Conservation (phyloP, 1,284 basidiomycete species). For the Pseudozyma pruni region DNA sequence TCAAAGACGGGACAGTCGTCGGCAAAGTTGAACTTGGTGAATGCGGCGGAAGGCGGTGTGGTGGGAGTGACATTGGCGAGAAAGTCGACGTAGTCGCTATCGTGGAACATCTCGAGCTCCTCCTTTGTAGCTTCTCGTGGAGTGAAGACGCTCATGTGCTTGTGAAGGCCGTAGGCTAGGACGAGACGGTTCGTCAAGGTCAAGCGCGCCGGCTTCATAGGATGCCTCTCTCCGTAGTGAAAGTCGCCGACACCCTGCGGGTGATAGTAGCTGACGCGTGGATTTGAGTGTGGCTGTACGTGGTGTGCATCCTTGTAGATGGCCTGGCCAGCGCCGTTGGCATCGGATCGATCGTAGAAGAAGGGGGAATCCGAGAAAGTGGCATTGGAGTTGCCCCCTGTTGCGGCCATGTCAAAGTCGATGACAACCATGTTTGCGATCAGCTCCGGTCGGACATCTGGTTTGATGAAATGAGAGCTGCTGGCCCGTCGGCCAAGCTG, state of each 20-base stretch:
- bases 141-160: constrained; percentile 93
- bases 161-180: constrained; percentile 93
- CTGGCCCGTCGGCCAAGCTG: constrained; percentile 4
- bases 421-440: constrained; percentile 57
- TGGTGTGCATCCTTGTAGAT: constrained; percentile 46
- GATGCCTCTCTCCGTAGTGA: constrained; percentile 84
- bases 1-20: constrained; percentile 68
- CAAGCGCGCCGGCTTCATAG: constrained; percentile 96
- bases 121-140: constrained; percentile 87
- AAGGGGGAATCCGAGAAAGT: constrained; percentile 64
- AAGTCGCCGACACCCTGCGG: constrained; percentile 93
- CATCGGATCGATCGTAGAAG: constrained; percentile 59
- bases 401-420: constrained; percentile 56
- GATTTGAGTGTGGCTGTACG: constrained; percentile 62
- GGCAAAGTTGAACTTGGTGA: constrained; percentile 67
- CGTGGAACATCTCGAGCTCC: constrained; percentile 91
- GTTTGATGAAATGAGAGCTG: not conserved
- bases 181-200: constrained; percentile 95
- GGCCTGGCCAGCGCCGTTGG: constrained; percentile 45
- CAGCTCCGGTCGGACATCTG: no score
- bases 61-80: constrained; percentile 74
- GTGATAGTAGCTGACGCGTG: constrained; percentile 93
- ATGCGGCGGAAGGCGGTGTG: constrained; percentile 59
- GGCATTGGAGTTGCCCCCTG: constrained; percentile 36
- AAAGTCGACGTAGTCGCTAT: constrained; percentile 92